These are phyloP conservation scores for Mucor plumbeus DNA, from an alignment of 371 early-diverging fungal species.

Conservation along the genomic window DNA sequence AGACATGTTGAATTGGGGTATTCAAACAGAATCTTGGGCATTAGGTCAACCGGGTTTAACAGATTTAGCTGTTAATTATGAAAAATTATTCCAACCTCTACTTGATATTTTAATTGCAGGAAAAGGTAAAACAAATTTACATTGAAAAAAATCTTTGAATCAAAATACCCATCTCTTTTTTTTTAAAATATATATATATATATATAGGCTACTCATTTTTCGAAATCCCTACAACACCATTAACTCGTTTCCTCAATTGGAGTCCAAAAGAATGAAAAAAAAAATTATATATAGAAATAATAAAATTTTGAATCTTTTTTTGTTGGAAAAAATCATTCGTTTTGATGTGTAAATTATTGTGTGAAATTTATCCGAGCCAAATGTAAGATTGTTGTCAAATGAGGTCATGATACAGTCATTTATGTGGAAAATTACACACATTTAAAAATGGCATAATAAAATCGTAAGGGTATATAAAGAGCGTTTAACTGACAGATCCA, in stretches of 20 bases:
- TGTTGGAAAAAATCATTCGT: too few relatives aligned
- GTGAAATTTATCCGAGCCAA: neutral
- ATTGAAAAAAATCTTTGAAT: neutral
- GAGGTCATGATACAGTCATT: conserved; percentile 30
- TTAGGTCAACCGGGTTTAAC: conserved; percentile 15
- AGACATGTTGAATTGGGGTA: conserved; percentile 42
- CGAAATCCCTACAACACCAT: conserved; percentile 49
- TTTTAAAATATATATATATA: too few relatives aligned
- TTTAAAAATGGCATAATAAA: conserved; percentile 4
- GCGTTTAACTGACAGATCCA: neutral
- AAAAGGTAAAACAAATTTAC: conserved; percentile 35
- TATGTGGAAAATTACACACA: neutral
- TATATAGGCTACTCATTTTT: conserved; percentile 51
- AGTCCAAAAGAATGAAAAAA: conserved; percentile 35
- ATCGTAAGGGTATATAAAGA: conserved; percentile 13
- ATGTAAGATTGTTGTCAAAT: conserved; percentile 19
- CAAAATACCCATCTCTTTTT: neutral
- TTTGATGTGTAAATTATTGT: neutral
- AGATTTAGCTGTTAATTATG: conserved; percentile 34
- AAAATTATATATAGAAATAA: neutral
- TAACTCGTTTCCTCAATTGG: conserved; percentile 50
- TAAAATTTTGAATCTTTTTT: too few relatives aligned
- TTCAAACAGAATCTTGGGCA: conserved; percentile 33
- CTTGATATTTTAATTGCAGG: conserved; percentile 47
- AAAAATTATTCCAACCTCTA: conserved; percentile 38